Evolutionary conservation across 345 rosid genomes (phyloP), one percentile per base, ranked within the genome.

Genomic region (Citrus sp.): DNA sequence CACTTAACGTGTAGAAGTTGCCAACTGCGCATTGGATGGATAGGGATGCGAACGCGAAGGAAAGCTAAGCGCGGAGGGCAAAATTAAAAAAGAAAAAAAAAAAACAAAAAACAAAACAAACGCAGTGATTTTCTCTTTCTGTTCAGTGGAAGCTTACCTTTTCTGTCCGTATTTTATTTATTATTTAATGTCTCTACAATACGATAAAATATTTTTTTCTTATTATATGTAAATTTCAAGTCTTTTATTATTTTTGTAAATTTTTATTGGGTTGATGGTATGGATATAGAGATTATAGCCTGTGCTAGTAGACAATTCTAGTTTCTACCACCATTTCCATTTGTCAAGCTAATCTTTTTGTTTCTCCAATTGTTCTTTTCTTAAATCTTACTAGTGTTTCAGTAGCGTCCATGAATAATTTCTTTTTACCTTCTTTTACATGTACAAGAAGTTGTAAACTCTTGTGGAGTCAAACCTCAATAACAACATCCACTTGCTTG

Each of bases 231-330:
- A 59, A 67, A 34, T 49, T 37, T 72, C 13, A 28, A 76, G 25
- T 16, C 27, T 27, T 6, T 70, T 22, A 74, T 62, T 65, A 18
- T 9, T 59, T 22, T 59, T 62, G 22, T 68, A 72, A 32, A 69
- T 35, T 63, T 28, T 55, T 27, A 65, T 40, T 46, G 69, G 67
- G 27, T 76, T 81, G 77, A 79, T 78, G 78, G 83, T 58, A 63
- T 70, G 84, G 89, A 86, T 46, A 46, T 77, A 78, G 68, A 82
- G 92, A 87, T 86, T 85, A 86, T 85, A 85, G 90, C 70, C 35
- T 4, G 14, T 76, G 81, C 84, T 61, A 84, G 87, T 85, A 79
- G 88, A 88, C 93, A 88, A 86, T 82, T 80, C 58, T 4, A 28
- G 5, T 63, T 84, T 82, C 85, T 80, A 70, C 80, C 86, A 77